Percentiles rank a stretch among this genome's conserved stretches.
Conservation (phyloP, 805 yeast genomes). For the Wickerhamiella sorbophila region DNA sequence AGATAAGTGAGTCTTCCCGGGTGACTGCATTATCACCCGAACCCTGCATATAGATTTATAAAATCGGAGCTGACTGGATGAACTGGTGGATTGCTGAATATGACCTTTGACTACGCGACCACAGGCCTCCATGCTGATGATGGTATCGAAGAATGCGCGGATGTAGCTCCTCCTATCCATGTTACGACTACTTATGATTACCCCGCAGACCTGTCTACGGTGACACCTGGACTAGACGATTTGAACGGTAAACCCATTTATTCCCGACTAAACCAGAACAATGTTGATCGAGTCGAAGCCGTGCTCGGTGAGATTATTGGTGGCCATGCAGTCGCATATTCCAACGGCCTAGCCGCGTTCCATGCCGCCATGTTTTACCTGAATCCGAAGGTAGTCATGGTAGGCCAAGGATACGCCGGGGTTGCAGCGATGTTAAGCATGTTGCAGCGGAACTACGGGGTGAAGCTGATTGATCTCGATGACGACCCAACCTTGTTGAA, state of each 20-base stretch:
- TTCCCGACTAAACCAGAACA: constrained; percentile 67
- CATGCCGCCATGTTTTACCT: constrained; percentile 54
- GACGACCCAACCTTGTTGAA: constrained; percentile 32
- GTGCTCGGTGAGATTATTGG: constrained; percentile 45
- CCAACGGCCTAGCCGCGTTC: constrained; percentile 72
- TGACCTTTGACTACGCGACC: constrained; percentile 6
- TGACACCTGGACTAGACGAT: constrained; percentile 29
- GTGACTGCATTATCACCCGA: too few relatives aligned
- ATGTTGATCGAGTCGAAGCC: constrained; percentile 50
- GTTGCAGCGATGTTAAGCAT: constrained; percentile 56
- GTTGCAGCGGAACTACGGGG: constrained; percentile 43
- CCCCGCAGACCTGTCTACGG: constrained; percentile 40
- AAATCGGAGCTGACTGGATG: background rate
- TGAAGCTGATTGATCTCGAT: constrained; percentile 20
- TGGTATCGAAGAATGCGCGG: constrained; percentile 22
- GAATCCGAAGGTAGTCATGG: constrained; percentile 60
- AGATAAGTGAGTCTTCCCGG: too few relatives aligned
- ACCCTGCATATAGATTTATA: too few relatives aligned
- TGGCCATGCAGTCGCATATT: constrained; percentile 54
- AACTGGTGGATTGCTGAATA: background rate
- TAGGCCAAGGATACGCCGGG: constrained; percentile 80
- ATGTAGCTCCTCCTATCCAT: constrained; percentile 59
- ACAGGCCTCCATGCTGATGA: constrained; percentile 58
- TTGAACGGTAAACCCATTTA: constrained; percentile 33
- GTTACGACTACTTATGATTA: constrained; percentile 70